Evolutionary conservation across 2,329 filamentous ascomycete species (phyloP), one percentile per base, ranked within the genome.

Genomic region (Epicoccum sorghinum): DNA sequence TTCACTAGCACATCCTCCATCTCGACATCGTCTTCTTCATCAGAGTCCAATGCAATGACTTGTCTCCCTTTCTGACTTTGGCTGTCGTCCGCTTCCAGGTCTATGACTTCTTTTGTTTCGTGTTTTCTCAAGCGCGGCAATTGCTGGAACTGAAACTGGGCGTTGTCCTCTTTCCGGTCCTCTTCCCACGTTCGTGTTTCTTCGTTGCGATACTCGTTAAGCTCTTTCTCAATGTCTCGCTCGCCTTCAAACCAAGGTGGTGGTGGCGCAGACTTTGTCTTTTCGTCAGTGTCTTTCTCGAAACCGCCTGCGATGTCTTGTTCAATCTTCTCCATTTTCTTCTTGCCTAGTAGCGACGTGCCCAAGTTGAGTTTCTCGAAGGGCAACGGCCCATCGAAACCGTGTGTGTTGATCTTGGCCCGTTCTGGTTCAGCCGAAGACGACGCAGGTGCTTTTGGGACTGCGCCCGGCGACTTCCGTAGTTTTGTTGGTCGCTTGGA

Each of bases 341-440:
- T 83, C 71, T 76, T 82, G 25, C 77, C 79, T 12, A 78, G 71
- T 9, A 79, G 73, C 32, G 84, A 87, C 46, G 84, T 87, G 39
- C 89, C 86, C 1, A 96, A 81, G 68, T 91, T 82, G 6, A 88
- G 77, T 45, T 83, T 93, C 64, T 96, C 92, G 67, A 99, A 99
- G 0, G 95, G 95, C 4, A 99, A 75, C 0, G 93, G 91, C 0
- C 93, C 93, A 60, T 85, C 85, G 67, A 96, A 89, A 3, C 74
- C 77, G 46, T 85, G 80, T 60, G 83, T 44, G 84, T 86, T 8
- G 81, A 67, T 3, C 6, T 32, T 6, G 6, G 12, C 37, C 10
- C 25, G 7, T 12, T 77, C 66, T 18, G 77, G 70, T 4, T 73
- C 67, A 24, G 71, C 60, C 3, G 57, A 39, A 27, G 52, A 30